phyloP scores from a whole-genome alignment of 2,329 filamentous ascomycete genomes.

The Fusarium zealandicum region DNA sequence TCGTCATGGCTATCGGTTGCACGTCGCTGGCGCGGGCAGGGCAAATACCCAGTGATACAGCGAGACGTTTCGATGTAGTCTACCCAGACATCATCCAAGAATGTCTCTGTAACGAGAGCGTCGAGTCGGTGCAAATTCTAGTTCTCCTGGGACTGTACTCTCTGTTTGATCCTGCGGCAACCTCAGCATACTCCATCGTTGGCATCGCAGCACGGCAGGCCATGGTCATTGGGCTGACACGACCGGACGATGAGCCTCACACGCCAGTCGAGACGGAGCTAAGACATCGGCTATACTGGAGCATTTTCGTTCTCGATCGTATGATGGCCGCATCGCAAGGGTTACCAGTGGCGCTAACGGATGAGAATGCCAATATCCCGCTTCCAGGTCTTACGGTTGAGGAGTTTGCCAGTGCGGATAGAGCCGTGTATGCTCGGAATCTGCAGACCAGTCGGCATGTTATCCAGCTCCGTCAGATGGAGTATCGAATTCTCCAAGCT shows the following conservation, averaged over 20 bases:
- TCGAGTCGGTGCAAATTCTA: slow-evolving; percentile 52
- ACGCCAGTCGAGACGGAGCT: slow-evolving; percentile 43
- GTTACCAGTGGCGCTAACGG: slow-evolving; percentile 49
- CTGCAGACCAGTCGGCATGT: slow-evolving; percentile 55
- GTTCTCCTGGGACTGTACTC: slow-evolving; percentile 53
- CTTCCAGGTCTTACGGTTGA: slow-evolving; percentile 54
- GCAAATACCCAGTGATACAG: slow-evolving; percentile 47
- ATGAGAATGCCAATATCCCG: slow-evolving; percentile 51
- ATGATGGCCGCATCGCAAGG: slow-evolving; percentile 54
- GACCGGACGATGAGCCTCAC: slow-evolving; percentile 41
- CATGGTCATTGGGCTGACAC: slow-evolving; percentile 49
- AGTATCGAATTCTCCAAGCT: slow-evolving; percentile 50
- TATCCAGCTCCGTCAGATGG: slow-evolving; percentile 53
- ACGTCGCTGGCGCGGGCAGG: slow-evolving; percentile 54
- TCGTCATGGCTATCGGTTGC: slow-evolving; percentile 56
- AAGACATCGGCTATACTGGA: slow-evolving; percentile 54
- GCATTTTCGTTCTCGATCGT: slow-evolving; percentile 53
- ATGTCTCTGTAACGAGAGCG: slow-evolving; percentile 46
- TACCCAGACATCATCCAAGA: slow-evolving; percentile 52
- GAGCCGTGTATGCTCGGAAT: slow-evolving; percentile 49
- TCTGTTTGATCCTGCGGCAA: slow-evolving; percentile 51
- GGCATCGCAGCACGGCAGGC: slow-evolving; percentile 52
- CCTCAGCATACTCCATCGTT: slow-evolving; percentile 51
- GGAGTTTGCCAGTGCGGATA: slow-evolving; percentile 52
- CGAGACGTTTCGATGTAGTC: slow-evolving; percentile 46